A percentile compares a stretch with the other conserved stretches of the same genome.
Conservation (phyloP, 345 rosid genomes). For the Excoecaria cochinchinensis region DNA sequence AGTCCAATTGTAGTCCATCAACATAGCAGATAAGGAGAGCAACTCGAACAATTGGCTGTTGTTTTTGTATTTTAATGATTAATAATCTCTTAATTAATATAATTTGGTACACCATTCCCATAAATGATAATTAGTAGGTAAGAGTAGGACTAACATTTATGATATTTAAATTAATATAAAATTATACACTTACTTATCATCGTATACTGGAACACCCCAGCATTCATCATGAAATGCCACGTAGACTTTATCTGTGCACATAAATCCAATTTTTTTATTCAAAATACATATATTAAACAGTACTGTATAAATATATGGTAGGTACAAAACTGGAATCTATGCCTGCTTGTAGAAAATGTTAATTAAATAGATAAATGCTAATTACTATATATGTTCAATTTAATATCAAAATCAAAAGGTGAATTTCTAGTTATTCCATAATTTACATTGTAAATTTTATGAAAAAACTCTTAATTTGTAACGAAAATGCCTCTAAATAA, state of each 20-base stretch:
- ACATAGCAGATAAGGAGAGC: constrained; percentile 84
- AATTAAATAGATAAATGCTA: not conserved
- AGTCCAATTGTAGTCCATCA: constrained; percentile 98
- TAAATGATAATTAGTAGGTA: not conserved
- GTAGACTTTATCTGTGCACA: constrained; percentile 64
- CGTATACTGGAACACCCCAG: constrained; percentile 97
- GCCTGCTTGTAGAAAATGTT: not conserved
- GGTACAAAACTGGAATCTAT: not conserved
- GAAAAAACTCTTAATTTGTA: too few relatives aligned
- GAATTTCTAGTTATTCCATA: too few relatives aligned
- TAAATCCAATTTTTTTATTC: not conserved
- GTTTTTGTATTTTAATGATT: not conserved
- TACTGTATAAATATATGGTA: not conserved
- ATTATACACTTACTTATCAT: constrained; percentile 64
- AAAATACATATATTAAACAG: not conserved
- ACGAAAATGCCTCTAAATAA: too few relatives aligned
- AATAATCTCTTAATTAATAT: not conserved
- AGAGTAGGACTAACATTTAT: not conserved
- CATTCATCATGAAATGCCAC: constrained; percentile 89
- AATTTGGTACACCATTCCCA: not conserved
- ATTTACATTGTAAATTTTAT: too few relatives aligned
- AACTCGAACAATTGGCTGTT: constrained; percentile 84
- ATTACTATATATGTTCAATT: too few relatives aligned
- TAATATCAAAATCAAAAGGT: too few relatives aligned
- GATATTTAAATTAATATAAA: not conserved